Evolutionary conservation across 2,329 filamentous ascomycete genomes (phyloP).

Genomic region (Xylariaceae sp.): DNA sequence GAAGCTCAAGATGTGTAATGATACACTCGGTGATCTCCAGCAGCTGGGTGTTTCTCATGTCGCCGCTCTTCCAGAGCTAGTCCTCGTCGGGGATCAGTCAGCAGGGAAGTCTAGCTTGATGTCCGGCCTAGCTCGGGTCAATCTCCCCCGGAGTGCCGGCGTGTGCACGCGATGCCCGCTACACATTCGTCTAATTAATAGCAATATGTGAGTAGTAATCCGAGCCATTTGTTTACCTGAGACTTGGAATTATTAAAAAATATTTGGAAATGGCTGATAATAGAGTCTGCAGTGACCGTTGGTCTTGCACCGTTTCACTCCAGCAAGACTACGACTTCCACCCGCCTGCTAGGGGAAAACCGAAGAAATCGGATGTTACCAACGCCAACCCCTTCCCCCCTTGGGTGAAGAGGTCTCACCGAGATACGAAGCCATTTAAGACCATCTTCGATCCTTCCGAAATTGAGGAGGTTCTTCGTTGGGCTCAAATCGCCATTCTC

Average conservation of each 20-base stretch:
- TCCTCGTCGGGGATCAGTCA: slow-evolving; percentile 82
- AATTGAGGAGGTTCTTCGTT: slow-evolving; percentile 69
- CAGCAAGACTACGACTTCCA: slow-evolving; percentile 65
- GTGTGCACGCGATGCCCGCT: slow-evolving; percentile 78
- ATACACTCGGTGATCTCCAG: slow-evolving; percentile 69
- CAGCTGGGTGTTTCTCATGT: slow-evolving; percentile 72
- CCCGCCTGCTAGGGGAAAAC: slow-evolving; percentile 41
- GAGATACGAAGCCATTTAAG: slow-evolving; percentile 61
- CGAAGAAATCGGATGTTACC: slow-evolving; percentile 52
- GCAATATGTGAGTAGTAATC: slow-evolving; percentile 40
- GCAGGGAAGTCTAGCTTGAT: slow-evolving; percentile 73
- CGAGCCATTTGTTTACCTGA: too few species aligned
- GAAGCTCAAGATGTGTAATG: slow-evolving; percentile 66
- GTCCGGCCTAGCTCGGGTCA: slow-evolving; percentile 58
- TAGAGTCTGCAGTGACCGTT: slow-evolving; percentile 44
- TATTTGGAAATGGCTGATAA: background rate
- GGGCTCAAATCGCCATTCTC: slow-evolving; percentile 76
- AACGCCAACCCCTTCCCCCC: slow-evolving; percentile 61
- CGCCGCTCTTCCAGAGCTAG: slow-evolving; percentile 74
- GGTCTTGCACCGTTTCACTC: slow-evolving; percentile 70
- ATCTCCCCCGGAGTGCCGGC: slow-evolving; percentile 54
- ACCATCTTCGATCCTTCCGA: slow-evolving; percentile 61
- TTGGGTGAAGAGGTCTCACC: slow-evolving; percentile 58
- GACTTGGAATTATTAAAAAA: too few species aligned
- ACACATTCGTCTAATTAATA: slow-evolving; percentile 70